Base-by-base conservation (phyloP, 2,329 filamentous ascomycete genomes). In the Talaromyces albobiverticillius region DNA sequence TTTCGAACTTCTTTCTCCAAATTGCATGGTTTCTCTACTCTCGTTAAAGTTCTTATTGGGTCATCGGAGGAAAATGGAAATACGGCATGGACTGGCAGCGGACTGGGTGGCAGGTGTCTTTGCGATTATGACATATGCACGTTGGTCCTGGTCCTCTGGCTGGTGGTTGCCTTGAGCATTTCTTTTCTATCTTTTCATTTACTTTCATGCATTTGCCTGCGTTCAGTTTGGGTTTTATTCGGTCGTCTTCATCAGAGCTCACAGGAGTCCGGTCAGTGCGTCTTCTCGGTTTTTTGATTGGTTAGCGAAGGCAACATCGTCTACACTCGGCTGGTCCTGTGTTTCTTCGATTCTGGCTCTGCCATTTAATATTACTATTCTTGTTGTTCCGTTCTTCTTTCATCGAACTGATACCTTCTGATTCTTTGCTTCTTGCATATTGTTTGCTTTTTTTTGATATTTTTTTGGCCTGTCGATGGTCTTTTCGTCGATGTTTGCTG, bases 301-400 rank as follows among this genome's bases (percentile, higher is more conserved):
- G 66, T 62, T 64, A 65, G 59, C 64, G 60, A 64, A 60, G 63
- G 62, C 63, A 68, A 66, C 64, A 68, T 65, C 29, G 61, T 71
- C 67, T 65, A 73, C 72, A 75, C 72, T 68, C 65, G 71, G 72
- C 72, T 75, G 72, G 72, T 73, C 71, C 72, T 74, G 72, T 68
- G 72, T 72, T 73, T 56, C 63, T 63, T 65, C 58, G 58, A 53
- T 59, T 67, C 61, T 70, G 63, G 69, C 67, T 69, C 67, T 68
- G 50, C 63, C 62, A 65, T 67, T 67, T 69, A 67, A 71, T 72
- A 60, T 61, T 64, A 60, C 63, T 65, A 57, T 62, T 31, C 54
- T 56, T 60, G 60, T 57, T 46, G 41, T 55, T 49, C 57, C 42
- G 56, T 46, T 53, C 55, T 53, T 41, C 46, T 53, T 42, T 26